Conservation (phyloP, 2,329 filamentous ascomycete genomes). For the Sarocladium kiliense region DNA sequence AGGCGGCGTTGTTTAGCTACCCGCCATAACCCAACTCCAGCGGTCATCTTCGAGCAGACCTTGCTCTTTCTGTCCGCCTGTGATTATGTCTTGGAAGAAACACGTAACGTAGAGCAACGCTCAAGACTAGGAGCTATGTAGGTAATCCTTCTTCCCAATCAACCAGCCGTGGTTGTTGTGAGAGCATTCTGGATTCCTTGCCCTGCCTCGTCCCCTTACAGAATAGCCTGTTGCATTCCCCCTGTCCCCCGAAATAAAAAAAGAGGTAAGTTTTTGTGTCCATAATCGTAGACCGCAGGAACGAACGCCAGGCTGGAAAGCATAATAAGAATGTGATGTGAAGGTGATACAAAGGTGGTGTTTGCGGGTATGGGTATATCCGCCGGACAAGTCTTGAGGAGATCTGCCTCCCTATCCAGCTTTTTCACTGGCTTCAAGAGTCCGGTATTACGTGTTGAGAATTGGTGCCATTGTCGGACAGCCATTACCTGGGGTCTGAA, state of each 20-base stretch:
- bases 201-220: too few relatives aligned
- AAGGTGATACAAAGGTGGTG: background rate
- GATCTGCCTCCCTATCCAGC: too few relatives aligned
- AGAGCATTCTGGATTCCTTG: too few relatives aligned
- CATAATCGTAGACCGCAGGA: slow-evolving; percentile 5
- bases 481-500: slow-evolving; percentile 39
- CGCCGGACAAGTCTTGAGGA: background rate
- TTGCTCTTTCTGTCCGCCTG: background rate
- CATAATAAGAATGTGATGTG: background rate
- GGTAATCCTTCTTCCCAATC: too few relatives aligned
- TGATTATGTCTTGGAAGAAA: background rate
- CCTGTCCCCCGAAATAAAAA: background rate
- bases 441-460: too few relatives aligned
- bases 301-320: slow-evolving; percentile 7
- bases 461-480: too few relatives aligned
- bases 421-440: too few relatives aligned
- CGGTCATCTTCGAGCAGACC: background rate
- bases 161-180: too few relatives aligned
- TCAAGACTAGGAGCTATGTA: background rate
- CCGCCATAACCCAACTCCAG: background rate
- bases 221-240: background rate
- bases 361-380: background rate
- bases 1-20: background rate
- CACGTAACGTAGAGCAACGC: background rate
- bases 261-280: background rate